phyloP scores from a whole-genome alignment of 208 protist genomes.

The Acanthamoeba lenticulata region DNA sequence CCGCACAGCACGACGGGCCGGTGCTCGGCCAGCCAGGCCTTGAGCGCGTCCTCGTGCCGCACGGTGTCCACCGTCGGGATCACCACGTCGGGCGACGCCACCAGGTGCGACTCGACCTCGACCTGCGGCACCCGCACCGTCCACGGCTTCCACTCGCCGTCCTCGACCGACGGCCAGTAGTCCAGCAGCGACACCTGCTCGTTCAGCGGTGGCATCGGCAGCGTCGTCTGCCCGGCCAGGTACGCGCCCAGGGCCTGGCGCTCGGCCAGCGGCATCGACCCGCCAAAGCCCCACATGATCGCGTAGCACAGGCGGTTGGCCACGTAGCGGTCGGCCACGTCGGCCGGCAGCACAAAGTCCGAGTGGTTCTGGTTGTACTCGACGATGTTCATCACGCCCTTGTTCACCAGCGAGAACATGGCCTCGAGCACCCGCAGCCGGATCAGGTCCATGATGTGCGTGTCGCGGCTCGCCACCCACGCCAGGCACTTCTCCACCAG shows the following conservation, averaged over 20 bases:
- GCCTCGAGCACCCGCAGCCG: slow-evolving; percentile 91
- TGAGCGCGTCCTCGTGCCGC: slow-evolving; percentile 96
- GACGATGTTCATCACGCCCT: slow-evolving; percentile 91
- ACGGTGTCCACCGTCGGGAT: slow-evolving; percentile 99
- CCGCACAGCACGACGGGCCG: slow-evolving; percentile 75
- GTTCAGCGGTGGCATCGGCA: not conserved
- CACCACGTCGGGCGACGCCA: slow-evolving; percentile 94
- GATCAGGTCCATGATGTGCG: slow-evolving; percentile 96
- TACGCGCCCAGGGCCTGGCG: slow-evolving; percentile 80
- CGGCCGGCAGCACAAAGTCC: slow-evolving; percentile 86
- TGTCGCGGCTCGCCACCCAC: slow-evolving; percentile 80
- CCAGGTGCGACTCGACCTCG: slow-evolving; percentile 92
- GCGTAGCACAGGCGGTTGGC: slow-evolving; percentile 92
- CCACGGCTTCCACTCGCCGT: slow-evolving; percentile 89
- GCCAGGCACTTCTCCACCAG: slow-evolving; percentile 90
- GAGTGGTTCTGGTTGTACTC: slow-evolving; percentile 91
- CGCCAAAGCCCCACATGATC: slow-evolving; percentile 96
- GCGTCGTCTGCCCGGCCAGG: not conserved
- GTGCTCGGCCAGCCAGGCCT: slow-evolving; percentile 94
- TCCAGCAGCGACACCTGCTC: slow-evolving; percentile 37
- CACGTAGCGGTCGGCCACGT: slow-evolving; percentile 87
- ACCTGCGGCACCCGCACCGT: slow-evolving; percentile 88
- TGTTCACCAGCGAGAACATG: slow-evolving; percentile 93
- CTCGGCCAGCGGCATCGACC: slow-evolving; percentile 77
- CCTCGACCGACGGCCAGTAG: slow-evolving; percentile 71